Conservation (phyloP, 345 rosid genomes). For the Hibiscus trionum region DNA sequence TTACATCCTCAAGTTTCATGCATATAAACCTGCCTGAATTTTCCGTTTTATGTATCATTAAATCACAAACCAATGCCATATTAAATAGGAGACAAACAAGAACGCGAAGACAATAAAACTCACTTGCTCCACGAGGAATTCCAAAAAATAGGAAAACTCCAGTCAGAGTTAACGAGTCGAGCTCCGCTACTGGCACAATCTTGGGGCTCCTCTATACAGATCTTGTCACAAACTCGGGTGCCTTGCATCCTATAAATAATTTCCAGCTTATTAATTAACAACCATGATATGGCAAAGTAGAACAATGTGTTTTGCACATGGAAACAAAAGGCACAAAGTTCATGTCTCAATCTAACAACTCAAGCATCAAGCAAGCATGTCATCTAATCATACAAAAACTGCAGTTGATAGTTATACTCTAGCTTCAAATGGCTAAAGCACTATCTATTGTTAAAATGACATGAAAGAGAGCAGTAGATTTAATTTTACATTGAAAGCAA, state of each 20-base stretch:
- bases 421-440: not conserved
- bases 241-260: too few relatives aligned
- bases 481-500: not conserved
- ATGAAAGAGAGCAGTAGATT: not conserved
- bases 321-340: not conserved
- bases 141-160: not conserved
- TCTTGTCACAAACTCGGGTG: too few relatives aligned
- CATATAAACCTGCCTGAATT: slow-evolving; percentile 6
- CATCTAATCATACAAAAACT: not conserved
- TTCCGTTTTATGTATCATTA: not conserved
- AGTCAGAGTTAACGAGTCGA: not conserved
- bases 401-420: not conserved
- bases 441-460: not conserved
- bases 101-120: not conserved
- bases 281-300: not conserved
- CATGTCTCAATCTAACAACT: not conserved
- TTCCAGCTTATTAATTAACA: not conserved
- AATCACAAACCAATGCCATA: not conserved
- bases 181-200: too few relatives aligned
- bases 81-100: not conserved
- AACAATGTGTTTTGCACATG: not conserved
- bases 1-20: not conserved
- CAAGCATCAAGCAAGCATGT: not conserved
- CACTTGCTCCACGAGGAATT: not conserved
- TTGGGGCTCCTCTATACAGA: too few relatives aligned